Evolutionary conservation across 108 stramenopile genomes (phyloP).

Genomic region (Nannochloropsis granulata): DNA sequence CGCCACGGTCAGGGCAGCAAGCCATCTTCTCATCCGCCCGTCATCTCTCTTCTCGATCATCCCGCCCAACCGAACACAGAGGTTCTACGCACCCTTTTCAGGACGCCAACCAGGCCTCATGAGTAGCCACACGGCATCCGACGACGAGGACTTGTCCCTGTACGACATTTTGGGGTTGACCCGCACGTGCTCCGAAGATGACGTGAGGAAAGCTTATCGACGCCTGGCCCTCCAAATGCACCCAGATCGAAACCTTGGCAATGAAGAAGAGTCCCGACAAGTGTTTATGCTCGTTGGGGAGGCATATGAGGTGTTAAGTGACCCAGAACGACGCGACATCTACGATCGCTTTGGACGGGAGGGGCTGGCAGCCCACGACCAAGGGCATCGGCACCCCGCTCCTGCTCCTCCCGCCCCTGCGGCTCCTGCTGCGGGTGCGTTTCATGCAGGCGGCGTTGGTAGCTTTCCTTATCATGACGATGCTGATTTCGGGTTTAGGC

Average conservation of each 20-base stretch:
- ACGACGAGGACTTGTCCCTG: background rate
- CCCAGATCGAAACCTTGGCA: background rate
- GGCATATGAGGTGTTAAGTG: constrained; percentile 71
- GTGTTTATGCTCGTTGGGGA: background rate
- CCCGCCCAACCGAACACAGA: no score
- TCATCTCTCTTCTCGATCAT: no score
- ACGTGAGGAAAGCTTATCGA: background rate
- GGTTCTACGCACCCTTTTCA: no score
- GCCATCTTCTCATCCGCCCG: no score
- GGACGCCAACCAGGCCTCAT: background rate
- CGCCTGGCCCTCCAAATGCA: background rate
- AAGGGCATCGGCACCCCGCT: constrained; percentile 40
- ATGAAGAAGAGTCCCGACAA: background rate
- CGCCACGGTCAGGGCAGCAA: no score
- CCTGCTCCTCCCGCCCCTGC: background rate
- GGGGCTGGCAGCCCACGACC: constrained; percentile 47
- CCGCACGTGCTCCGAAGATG: background rate
- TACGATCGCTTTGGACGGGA: constrained; percentile 77
- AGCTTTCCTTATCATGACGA: background rate
- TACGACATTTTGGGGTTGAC: background rate
- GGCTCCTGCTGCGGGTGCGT: background rate
- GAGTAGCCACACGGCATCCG: background rate
- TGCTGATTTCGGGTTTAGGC: background rate
- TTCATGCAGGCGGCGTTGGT: background rate
- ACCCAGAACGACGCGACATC: constrained; percentile 63